Evolutionary conservation across 768 basidiomycete genomes (phyloP).

Genomic region (Tubosaeta brunneosetosa): DNA sequence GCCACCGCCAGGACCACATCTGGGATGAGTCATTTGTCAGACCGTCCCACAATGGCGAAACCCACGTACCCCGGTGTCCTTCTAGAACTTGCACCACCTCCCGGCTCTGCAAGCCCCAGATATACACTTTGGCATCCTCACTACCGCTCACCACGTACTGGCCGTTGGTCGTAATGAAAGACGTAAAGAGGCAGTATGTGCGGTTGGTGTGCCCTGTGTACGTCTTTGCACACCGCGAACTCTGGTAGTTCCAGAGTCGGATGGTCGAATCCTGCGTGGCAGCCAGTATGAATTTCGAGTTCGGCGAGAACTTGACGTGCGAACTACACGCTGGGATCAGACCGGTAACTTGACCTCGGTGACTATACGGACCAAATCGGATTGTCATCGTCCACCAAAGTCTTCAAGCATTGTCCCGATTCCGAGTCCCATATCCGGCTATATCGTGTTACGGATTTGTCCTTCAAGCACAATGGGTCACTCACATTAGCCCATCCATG

Average conservation of each 20-base stretch:
- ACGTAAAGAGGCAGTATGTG: constrained; percentile 73
- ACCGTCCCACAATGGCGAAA: not conserved
- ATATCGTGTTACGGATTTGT: constrained; percentile 1
- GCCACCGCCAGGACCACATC: constrained; percentile 75
- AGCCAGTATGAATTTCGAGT: constrained; percentile 83
- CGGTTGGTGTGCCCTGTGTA: constrained; percentile 84
- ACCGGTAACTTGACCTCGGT: not conserved
- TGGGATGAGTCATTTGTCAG: constrained; percentile 6
- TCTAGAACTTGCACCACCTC: constrained; percentile 70
- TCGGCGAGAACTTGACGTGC: constrained; percentile 87
- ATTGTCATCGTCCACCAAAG: constrained; percentile 93
- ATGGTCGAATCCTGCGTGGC: constrained; percentile 94
- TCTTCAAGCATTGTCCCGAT: constrained; percentile 97
- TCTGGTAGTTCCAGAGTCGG: constrained; percentile 91
- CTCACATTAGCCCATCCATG: constrained; percentile 96
- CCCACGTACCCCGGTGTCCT: constrained; percentile 68
- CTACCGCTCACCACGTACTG: constrained; percentile 83
- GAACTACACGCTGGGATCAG: constrained; percentile 47
- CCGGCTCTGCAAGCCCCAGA: constrained; percentile 87
- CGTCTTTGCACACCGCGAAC: constrained; percentile 87
- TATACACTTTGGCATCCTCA: constrained; percentile 82
- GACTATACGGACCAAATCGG: constrained; percentile 67
- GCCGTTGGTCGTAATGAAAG: constrained; percentile 53
- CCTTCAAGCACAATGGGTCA: constrained; percentile 5
- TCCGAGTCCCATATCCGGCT: constrained; percentile 98